Conservation (phyloP, 495 filamentous ascomycete species). For the Rusavskia elegans region DNA sequence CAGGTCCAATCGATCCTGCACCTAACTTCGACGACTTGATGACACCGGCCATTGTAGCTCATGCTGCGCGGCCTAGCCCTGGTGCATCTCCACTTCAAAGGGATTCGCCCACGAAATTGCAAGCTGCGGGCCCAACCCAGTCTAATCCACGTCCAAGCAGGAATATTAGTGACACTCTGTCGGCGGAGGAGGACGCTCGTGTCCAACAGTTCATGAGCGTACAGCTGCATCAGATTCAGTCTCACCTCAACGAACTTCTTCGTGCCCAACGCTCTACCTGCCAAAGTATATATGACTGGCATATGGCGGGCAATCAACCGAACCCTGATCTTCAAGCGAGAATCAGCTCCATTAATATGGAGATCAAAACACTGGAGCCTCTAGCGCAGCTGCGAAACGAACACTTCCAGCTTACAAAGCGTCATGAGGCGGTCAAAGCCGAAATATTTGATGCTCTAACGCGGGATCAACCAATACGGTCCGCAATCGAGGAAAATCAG, state of each 20-base stretch:
- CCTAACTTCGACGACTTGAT: neutral
- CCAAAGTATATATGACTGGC: conserved; percentile 3
- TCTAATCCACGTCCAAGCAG: neutral
- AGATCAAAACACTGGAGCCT: conserved; percentile 12
- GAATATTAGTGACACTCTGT: neutral
- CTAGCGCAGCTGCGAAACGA: conserved; percentile 9
- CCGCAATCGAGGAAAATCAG: conserved; percentile 4
- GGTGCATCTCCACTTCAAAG: conserved; percentile 19
- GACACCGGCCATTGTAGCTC: neutral
- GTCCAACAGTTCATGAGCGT: conserved; percentile 13
- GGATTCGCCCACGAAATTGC: conserved; percentile 19
- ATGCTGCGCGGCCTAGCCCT: conserved; percentile 2
- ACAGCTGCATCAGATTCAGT: conserved; percentile 10
- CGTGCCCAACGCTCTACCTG: conserved; percentile 6
- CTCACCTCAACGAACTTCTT: conserved; percentile 10
- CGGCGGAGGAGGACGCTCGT: conserved; percentile 10
- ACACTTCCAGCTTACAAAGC: conserved; percentile 3
- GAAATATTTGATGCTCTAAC: conserved; percentile 7
- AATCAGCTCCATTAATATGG: conserved; percentile 5
- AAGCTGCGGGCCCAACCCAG: neutral
- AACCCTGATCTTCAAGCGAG: conserved; percentile 5
- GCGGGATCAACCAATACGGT: neutral
- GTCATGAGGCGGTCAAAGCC: conserved; percentile 6
- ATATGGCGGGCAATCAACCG: conserved; percentile 3
- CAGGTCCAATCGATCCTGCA: neutral